Conservation (phyloP, 495 filamentous ascomycete species). For the Lepidopterella palustris region DNA sequence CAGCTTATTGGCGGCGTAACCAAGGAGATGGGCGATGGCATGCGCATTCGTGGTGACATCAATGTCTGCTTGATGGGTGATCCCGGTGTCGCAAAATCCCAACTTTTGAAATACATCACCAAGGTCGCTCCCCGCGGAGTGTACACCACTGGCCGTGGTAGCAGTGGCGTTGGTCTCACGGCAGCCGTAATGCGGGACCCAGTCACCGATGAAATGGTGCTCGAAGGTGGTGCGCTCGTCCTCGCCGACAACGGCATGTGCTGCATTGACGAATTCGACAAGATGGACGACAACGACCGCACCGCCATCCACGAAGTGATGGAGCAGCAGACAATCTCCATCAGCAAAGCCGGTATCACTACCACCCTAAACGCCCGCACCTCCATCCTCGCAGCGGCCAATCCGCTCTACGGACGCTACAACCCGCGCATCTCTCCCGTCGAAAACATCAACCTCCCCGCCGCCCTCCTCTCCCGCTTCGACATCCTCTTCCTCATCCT, state of each 20-base stretch:
- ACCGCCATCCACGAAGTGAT: slow-evolving; percentile 99
- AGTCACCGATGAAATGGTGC: slow-evolving; percentile 96
- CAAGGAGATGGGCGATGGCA: slow-evolving; percentile 95
- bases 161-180: slow-evolving; percentile 93
- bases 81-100: slow-evolving; percentile 97
- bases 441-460: slow-evolving; percentile 97
- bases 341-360: slow-evolving; percentile 95
- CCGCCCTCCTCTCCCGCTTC: slow-evolving; percentile 91
- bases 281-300: slow-evolving; percentile 95
- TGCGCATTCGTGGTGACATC: slow-evolving; percentile 97
- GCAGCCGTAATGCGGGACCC: slow-evolving; percentile 98
- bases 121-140: slow-evolving; percentile 96
- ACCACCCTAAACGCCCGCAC: slow-evolving; percentile 94
- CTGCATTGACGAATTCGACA: slow-evolving; percentile 99
- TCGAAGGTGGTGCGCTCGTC: slow-evolving; percentile 93
- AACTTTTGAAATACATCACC: slow-evolving; percentile 94
- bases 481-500: slow-evolving; percentile 95
- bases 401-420: slow-evolving; percentile 95
- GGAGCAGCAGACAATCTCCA: slow-evolving; percentile 99
- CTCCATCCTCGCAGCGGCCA: slow-evolving; percentile 94
- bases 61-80: slow-evolving; percentile 99
- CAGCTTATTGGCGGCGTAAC: slow-evolving; percentile 94
- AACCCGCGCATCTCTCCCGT: slow-evolving; percentile 94
- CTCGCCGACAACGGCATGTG: slow-evolving; percentile 97
- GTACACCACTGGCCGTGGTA: slow-evolving; percentile 94